Base-by-base conservation (phyloP, 768 basidiomycete species). In the Austroboletus festivus region DNA sequence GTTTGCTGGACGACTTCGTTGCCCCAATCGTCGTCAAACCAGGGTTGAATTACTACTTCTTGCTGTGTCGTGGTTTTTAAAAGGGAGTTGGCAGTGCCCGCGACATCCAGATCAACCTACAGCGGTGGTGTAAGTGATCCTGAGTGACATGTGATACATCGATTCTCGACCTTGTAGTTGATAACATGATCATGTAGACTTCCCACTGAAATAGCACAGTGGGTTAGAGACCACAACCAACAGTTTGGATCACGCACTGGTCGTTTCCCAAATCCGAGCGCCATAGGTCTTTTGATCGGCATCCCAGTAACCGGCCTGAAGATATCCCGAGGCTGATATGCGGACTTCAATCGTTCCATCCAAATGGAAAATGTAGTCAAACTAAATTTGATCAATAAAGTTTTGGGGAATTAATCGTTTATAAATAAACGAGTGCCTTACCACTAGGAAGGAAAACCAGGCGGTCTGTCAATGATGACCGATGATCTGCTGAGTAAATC, bases 291-390 rank as follows among this genome's bases (percentile, higher is more conserved):
- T 68, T 62, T 82, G 76, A 16, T 70, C 59, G 1, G 68, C 51
- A 28, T 78, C 75, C 76, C 80, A 84, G 59, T 73, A 81, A 12
- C 78, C 81, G 38, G 79, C 82, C 66, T 85, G 83, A 45, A 85
- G 68, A 58, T 86, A 86, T 2, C 83, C 84, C 4, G 82, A 83
- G 0, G 84, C 83, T 8, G 82, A 84, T 16, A 84, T 26, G 2
- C 80, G 72, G n/a, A 84, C 80, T 67, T 86, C 83, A 20, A 86
- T 75, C 3, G 82, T 82, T 4, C 84, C 83, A 52, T 85, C 83
- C 16, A 83, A 60, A 48, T 79, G 75, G 71, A 85, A 84, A 2
- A 76, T 77, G 59, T 84, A 85, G 54, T 85, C 83, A 58, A 83
- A 85, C 74, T 78, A 54, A 34, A 21, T 28, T n/a, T 18, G 11